Base-by-base conservation (phyloP, 2,329 filamentous ascomycete species). In the Leptosphaerulina australis region DNA sequence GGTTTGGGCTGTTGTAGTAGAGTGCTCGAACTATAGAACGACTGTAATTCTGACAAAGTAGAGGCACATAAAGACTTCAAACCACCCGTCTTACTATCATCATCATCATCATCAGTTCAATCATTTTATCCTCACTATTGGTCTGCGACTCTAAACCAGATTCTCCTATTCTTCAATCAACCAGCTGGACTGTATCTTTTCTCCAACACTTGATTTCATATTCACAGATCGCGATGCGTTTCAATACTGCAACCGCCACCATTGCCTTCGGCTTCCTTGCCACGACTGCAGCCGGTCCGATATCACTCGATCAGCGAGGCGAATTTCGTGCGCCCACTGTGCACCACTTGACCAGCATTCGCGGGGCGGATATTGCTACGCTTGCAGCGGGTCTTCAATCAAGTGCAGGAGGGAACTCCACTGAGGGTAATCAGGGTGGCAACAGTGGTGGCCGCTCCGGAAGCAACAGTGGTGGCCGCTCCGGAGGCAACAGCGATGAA, bases 81-180 rank as follows among this genome's bases (percentile, higher is more conserved):
- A n/a, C n/a, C n/a, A n/a, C n/a, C n/a, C n/a, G n/a, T n/a, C n/a
- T n/a, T n/a, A n/a, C n/a, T n/a, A n/a, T n/a, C n/a, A n/a, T n/a
- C n/a, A 7, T 11, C 10, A 26, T 24, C 7, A 41, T 41, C 29
- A 41, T 51, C 48, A 36, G 20, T 18, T 38, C 47, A 3, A 35
- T 44, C 34, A 44, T 35, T 14, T 15, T 17, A 12, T 14, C 12
- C 8, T 17, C 30, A 35, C 4, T 22, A 18, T 8, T 36, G 26
- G 36, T 36, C 48, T 41, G 21, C 22, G 24, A 45, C 35, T 45
- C 9, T 21, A n/a, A 25, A 25, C 2, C n/a, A 17, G 11, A 9
- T 26, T 15, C n/a, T 15, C 14, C 29, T 3, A 10, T 4, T 10
- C 9, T 22, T 12, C 28, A 28, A 35, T 7, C 35, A 24, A 9